Evolutionary conservation across 116 monocot species (phyloP).

Genomic region (Iris pallida): DNA sequence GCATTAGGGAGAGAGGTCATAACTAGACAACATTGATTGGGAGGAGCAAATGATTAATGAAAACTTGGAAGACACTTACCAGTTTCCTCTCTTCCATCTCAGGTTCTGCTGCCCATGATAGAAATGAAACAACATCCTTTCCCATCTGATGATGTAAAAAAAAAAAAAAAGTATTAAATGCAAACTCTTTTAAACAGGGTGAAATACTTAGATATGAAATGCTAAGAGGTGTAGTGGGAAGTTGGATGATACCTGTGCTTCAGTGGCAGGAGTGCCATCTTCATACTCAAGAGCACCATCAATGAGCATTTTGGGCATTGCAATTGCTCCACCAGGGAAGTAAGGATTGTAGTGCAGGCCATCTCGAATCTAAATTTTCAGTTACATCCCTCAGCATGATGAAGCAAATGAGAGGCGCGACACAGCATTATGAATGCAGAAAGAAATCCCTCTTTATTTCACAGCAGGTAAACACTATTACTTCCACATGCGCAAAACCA

Average conservation of each 20-base stretch:
- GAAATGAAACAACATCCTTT: conserved; percentile 83
- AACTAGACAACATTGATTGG: no score
- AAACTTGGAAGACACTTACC: conserved; percentile 25
- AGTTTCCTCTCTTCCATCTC: conserved; percentile 95
- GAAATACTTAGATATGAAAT: no score
- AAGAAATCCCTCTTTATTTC: no score
- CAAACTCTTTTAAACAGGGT: no score
- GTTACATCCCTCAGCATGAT: no score
- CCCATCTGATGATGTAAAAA: conserved; percentile 57
- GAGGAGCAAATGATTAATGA: no score
- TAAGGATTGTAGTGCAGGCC: conserved; percentile 90
- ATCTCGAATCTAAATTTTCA: conserved; percentile 36
- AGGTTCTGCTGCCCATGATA: conserved; percentile 91
- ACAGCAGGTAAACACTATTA: no score
- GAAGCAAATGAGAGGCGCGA: no score
- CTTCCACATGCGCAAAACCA: no score
- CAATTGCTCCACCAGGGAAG: conserved; percentile 91
- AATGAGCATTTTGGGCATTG: conserved; percentile 93
- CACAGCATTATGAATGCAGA: no score
- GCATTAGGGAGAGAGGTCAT: neutral
- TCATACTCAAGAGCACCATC: conserved; percentile 90
- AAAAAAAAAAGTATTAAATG: neutral
- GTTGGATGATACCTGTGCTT: conserved; percentile 55
- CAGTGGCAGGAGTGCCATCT: conserved; percentile 85
- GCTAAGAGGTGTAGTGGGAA: neutral